Evolutionary conservation across 805 yeast genomes (phyloP), one percentile per base, ranked within the genome.

Genomic region (Ogataea angusta): DNA sequence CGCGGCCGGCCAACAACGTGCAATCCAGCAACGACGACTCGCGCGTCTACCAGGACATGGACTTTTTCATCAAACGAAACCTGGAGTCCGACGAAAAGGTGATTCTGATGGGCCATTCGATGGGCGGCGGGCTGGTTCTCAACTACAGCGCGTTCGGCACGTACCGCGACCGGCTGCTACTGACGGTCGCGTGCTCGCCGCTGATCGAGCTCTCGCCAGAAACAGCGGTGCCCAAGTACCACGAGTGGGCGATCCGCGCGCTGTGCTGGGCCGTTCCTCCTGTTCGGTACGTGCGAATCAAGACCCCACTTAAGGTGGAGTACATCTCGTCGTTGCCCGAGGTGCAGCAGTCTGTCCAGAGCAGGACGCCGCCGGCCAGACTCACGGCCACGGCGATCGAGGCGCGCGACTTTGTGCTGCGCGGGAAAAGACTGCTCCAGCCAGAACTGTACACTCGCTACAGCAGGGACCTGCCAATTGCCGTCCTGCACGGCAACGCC

Each of bases 61-160:
- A 82, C 40, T 73, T 67, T 52, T 73, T 85, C 58, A 60, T 81
- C 39, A 64, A 73, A 41, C 55, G 54, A 33, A 72, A 71, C 37
- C 51, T 71, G 37, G 37, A 40, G 12, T 17, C 54, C 15, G 32
- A 55, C 21, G 68, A 66, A 34, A 73, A 73, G 46, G 50, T 83
- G 23, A 72, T 67, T 50, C 53, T 85, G 33, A 66, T 74, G 53
- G 89, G 91, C 1, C 87, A 80, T 49, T 83, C 89, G 8, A 83
- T 85, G 90, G 95, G 95, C 36, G 91, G 91, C 15, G 90, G 83
- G 0, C 77, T 85, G 36, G 67, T 66, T 0, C 63, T 85, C 42
- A 81, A 80, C 58, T 84, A 85, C 56, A 78, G 76, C 3, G 68
- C 76, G 26, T 54, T 57, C 23, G 90, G 90, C 2, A 72, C 66